Evolutionary conservation across 2,329 filamentous ascomycete genomes (phyloP).

Genomic region (Raffaelea ambrosiae): DNA sequence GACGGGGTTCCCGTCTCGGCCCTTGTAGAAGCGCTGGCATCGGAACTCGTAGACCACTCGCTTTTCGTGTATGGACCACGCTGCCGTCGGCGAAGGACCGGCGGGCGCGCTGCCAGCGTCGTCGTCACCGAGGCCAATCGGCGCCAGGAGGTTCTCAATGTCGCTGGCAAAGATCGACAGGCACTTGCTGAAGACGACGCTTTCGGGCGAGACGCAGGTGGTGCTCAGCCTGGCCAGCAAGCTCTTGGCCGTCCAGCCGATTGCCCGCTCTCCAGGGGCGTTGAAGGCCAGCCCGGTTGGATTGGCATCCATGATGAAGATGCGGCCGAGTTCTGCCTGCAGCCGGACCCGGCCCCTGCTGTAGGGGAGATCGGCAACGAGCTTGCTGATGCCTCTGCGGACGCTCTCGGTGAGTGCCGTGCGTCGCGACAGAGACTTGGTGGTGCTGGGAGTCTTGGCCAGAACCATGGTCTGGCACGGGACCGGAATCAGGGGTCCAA

Average conservation of each 20-base stretch:
- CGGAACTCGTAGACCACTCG: constrained; percentile 16
- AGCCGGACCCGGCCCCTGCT: constrained; percentile 15
- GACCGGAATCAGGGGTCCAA: no score
- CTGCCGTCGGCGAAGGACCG: neutral
- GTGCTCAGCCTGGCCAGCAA: constrained; percentile 12
- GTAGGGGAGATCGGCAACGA: constrained; percentile 14
- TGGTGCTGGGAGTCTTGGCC: no score
- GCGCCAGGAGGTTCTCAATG: constrained; percentile 7
- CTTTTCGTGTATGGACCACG: constrained; percentile 12
- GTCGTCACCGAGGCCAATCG: neutral
- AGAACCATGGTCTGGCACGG: no score
- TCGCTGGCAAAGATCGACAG: constrained; percentile 18
- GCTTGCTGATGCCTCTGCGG: constrained; percentile 4
- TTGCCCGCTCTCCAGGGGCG: constrained; percentile 6
- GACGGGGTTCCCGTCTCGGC: neutral
- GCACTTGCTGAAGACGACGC: constrained; percentile 19
- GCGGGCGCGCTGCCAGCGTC: neutral
- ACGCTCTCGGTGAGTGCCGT: constrained; percentile 5
- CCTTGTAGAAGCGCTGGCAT: constrained; percentile 10
- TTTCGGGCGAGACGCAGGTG: constrained; percentile 5
- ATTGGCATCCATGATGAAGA: constrained; percentile 15
- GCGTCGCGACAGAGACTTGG: constrained; percentile 1
- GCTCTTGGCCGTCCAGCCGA: constrained; percentile 15
- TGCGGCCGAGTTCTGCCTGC: constrained; percentile 20
- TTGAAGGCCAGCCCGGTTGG: constrained; percentile 17